Conservation (phyloP, 345 rosid species). For the Laguncularia racemosa region DNA sequence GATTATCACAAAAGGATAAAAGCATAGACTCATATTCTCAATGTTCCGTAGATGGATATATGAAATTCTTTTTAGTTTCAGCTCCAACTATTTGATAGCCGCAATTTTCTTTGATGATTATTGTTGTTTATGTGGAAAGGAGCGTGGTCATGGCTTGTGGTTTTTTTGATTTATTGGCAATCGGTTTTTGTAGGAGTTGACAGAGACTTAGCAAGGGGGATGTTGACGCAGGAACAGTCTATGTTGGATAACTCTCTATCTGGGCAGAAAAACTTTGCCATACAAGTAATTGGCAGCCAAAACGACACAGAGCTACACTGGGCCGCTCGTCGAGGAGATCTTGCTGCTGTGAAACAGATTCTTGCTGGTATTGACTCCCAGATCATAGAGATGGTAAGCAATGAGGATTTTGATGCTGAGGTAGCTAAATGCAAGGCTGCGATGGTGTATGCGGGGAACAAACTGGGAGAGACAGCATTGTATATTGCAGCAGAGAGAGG, state of each 20-base stretch:
- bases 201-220: conserved; percentile 63
- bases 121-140: no score
- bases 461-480: conserved; percentile 82
- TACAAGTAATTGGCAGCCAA: conserved; percentile 86
- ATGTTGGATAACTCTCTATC: conserved; percentile 53
- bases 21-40: no score
- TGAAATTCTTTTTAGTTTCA: no score
- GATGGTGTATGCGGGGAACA: conserved; percentile 81
- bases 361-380: conserved; percentile 64
- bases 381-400: conserved; percentile 58
- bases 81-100: no score
- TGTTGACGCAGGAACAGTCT: conserved; percentile 22
- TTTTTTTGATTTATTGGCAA: conserved; percentile 4
- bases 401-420: conserved; percentile 63
- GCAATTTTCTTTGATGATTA: no score
- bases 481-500: conserved; percentile 90
- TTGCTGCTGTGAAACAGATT: conserved; percentile 65
- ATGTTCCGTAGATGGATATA: no score
- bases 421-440: conserved; percentile 76
- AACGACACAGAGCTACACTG: conserved; percentile 82
- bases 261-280: conserved; percentile 80
- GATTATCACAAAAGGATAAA: no score
- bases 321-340: conserved; percentile 82
- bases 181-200: conserved; percentile 35
- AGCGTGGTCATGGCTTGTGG: not conserved